Base-by-base conservation (phyloP, 768 basidiomycete genomes). In the Leucocoprinus leucothites region DNA sequence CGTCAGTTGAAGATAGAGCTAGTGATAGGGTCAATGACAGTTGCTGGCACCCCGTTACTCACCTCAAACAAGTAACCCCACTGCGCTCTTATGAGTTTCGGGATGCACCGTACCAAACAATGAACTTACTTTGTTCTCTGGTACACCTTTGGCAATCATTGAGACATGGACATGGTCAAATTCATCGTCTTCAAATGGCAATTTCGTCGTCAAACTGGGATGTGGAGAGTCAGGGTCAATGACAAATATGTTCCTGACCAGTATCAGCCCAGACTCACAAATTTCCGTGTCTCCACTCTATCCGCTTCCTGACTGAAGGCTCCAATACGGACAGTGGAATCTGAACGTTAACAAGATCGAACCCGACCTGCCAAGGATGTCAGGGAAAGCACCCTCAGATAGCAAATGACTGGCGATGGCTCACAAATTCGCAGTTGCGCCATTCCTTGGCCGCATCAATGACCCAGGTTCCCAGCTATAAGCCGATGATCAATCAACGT, bases 161-260 rank as follows among this genome's bases (percentile, higher is more conserved):
- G 81, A 76, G 48, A 91, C 80, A 61, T 86, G 90, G n/a, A 91
- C 82, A 65, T 87, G 82, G 66, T 91, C 89, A 58, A 91, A 91
- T 61, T 87, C 82, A 57, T 91, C 87, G 52, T 91, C 89, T 14
- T 90, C 87, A 63, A 90, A 91, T 0, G 89, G 89, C 18, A 91
- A 74, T 61, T 78, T 86, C 9, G 82, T 88, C 45, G 88, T 87
- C 61, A 91, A 69, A 66, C 89, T 91, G 26, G 46, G 45, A 26
- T 14, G 14, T 58, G 16, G 19, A n/a, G 51, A 22, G 16, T 25
- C 34, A 25, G 43, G 36, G 60, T 48, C 42, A 31, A 34, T 28
- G 3, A 47, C 50, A 40, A 34, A 47, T 14, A 48, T 40, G 21
- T 3, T n/a, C 43, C 42, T 22, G 31, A 31, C 31, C 31, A 31